Evolutionary conservation across 106 monocot species (phyloP).

Genomic region (Xerophyta viscosa): DNA sequence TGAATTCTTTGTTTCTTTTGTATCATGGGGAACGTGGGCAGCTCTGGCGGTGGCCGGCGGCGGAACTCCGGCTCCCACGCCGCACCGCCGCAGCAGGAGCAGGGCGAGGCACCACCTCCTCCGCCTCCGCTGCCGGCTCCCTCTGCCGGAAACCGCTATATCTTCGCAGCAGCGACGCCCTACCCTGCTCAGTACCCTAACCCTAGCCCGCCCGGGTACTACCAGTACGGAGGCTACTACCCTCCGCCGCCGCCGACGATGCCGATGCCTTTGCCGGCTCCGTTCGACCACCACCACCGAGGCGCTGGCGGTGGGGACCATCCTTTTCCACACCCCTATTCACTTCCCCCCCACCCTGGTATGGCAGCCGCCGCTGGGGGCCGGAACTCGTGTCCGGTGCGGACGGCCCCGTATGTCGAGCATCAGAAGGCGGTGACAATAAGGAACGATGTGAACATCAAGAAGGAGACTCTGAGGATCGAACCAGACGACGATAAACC

Average conservation of each 20-base stretch:
- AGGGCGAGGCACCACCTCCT: conserved; percentile 3
- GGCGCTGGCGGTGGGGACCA: background rate
- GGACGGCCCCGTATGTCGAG: conserved; percentile 55
- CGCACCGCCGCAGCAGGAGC: conserved; percentile 8
- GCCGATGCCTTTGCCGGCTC: conserved; percentile 43
- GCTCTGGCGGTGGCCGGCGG: conserved; percentile 15
- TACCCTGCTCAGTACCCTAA: conserved; percentile 57
- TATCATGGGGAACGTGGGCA: conserved; percentile 28
- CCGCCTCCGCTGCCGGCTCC: conserved; percentile 21
- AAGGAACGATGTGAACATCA: conserved; percentile 80
- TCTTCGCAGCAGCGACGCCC: conserved; percentile 62
- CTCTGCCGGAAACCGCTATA: conserved; percentile 43
- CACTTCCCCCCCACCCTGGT: conserved; percentile 7
- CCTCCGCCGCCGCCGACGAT: conserved; percentile 51
- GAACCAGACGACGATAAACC: conserved; percentile 74
- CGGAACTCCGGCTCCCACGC: conserved; percentile 15
- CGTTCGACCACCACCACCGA: conserved; percentile 59
- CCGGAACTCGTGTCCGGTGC: conserved; percentile 6
- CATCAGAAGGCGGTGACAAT: conserved; percentile 93
- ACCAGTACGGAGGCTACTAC: conserved; percentile 36
- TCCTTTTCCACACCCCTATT: no score
- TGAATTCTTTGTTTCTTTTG: background rate
- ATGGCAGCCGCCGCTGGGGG: conserved; percentile 7
- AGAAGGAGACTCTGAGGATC: conserved; percentile 85
- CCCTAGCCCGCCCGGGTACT: conserved; percentile 43